Percentiles rank a stretch among this genome's conserved stretches.
Evolutionary conservation across 495 filamentous ascomycete species (phyloP).

Genomic region (Aspergillus sclerotioniger): DNA sequence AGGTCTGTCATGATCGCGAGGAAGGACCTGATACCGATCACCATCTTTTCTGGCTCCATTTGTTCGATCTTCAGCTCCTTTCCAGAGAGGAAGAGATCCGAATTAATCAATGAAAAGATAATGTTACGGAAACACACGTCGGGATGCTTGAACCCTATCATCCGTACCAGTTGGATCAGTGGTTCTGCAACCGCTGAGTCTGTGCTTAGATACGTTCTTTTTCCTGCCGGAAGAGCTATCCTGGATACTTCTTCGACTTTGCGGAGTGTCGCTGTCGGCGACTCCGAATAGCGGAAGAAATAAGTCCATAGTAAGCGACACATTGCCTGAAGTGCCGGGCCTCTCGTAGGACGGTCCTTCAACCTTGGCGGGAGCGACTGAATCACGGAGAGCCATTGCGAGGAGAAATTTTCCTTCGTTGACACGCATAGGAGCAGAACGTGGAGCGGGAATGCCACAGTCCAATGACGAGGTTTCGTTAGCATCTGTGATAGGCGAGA

Average conservation of each 20-base stretch:
- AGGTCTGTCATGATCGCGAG: conserved; percentile 89
- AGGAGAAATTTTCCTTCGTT: conserved; percentile 73
- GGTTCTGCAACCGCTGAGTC: conserved; percentile 83
- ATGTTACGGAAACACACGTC: conserved; percentile 89
- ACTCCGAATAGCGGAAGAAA: conserved; percentile 78
- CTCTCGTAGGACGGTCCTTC: conserved; percentile 77
- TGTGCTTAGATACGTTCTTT: conserved; percentile 72
- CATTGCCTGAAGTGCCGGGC: conserved; percentile 81
- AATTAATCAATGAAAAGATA: conserved; percentile 92
- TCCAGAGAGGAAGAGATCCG: conserved; percentile 73
- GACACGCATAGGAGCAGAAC: conserved; percentile 85
- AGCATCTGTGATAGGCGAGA: conserved; percentile 77
- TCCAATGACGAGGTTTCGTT: conserved; percentile 87
- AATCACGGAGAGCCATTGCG: conserved; percentile 81
- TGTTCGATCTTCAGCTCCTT: conserved; percentile 86
- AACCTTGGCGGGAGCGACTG: conserved; percentile 70
- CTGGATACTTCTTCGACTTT: conserved; percentile 86
- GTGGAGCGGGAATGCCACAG: conserved; percentile 78
- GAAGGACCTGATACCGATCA: conserved; percentile 92
- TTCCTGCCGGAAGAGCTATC: conserved; percentile 74
- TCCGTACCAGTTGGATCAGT: conserved; percentile 86
- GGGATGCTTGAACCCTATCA: conserved; percentile 91
- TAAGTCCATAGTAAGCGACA: conserved; percentile 96
- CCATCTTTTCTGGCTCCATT: conserved; percentile 93
- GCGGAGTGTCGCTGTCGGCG: conserved; percentile 61